These are phyloP conservation scores for Fusarium tanahbumbuense DNA, from an alignment of 2,329 filamentous ascomycete species.

Conservation along the genomic window DNA sequence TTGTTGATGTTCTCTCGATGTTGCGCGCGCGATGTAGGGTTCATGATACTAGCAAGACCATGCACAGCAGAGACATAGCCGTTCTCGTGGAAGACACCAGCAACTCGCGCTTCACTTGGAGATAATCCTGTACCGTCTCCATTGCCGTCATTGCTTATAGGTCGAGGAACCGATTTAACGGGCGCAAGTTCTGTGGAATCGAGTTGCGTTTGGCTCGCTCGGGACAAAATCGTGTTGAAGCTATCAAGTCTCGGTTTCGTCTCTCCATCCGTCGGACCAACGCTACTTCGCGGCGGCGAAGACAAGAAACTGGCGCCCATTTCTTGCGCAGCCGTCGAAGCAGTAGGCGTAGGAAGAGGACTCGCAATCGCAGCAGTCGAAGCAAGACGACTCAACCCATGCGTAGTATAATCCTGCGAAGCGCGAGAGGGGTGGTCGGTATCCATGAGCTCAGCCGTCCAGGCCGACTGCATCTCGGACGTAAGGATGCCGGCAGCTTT, in stretches of 20 bases:
- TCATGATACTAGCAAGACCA: constrained; percentile 52
- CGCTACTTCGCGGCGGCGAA: constrained; percentile 45
- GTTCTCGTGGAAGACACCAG: constrained; percentile 51
- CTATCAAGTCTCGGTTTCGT: constrained; percentile 42
- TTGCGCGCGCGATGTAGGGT: constrained; percentile 46
- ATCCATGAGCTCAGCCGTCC: constrained; percentile 47
- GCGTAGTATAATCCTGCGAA: constrained; percentile 43
- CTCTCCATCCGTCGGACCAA: constrained; percentile 44
- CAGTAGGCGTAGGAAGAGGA: constrained; percentile 45
- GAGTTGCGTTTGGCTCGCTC: constrained; percentile 23
- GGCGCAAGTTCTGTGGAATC: constrained; percentile 29
- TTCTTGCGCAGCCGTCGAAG: constrained; percentile 42
- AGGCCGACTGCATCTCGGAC: constrained; percentile 44
- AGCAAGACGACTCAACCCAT: constrained; percentile 46
- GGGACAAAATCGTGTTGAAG: constrained; percentile 43
- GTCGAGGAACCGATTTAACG: constrained; percentile 39
- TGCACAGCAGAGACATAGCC: constrained; percentile 52
- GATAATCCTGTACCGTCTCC: constrained; percentile 48
- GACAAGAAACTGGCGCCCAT: constrained; percentile 46
- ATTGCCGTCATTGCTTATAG: constrained; percentile 47
- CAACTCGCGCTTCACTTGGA: constrained; percentile 51
- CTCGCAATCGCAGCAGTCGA: constrained; percentile 48
- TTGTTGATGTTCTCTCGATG: constrained; percentile 48
- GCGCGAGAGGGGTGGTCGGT: constrained; percentile 31
- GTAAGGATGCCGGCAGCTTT: constrained; percentile 48